phyloP scores from a whole-genome alignment of 352 stramenopile genomes.

The Phytophthora chlamydospora region DNA sequence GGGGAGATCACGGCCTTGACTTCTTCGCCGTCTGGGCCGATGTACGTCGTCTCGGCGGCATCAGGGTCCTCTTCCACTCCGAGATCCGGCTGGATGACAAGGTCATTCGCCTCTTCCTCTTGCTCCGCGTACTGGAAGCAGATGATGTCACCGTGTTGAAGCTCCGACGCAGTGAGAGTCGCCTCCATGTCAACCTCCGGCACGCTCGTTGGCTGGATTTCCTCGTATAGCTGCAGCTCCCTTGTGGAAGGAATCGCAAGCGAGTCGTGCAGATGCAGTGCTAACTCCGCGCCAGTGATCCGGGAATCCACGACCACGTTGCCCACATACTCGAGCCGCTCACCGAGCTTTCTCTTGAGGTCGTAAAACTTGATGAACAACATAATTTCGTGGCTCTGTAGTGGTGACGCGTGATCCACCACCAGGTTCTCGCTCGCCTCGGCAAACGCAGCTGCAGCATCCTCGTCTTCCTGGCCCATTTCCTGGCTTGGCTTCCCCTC shows the following conservation, averaged over 20 bases:
- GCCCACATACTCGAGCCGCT: constrained; percentile 81
- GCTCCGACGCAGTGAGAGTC: constrained; percentile 57
- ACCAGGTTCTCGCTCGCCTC: constrained; percentile 11
- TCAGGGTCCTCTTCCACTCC: constrained; percentile 36
- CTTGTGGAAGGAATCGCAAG: constrained; percentile 54
- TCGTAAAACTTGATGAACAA: constrained; percentile 90
- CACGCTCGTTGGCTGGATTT: constrained; percentile 72
- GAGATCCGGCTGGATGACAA: constrained; percentile 27
- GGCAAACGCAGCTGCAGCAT: constrained; percentile 13
- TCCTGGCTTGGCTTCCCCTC: constrained; percentile 25
- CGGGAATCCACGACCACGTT: constrained; percentile 77
- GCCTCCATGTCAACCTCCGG: constrained; percentile 57
- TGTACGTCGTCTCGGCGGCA: constrained; percentile 26
- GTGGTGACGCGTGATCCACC: constrained; percentile 20
- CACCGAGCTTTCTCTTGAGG: constrained; percentile 52
- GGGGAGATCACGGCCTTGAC: constrained; percentile 25
- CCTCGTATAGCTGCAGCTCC: constrained; percentile 77
- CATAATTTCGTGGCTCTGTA: constrained; percentile 63
- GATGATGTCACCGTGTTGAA: constrained; percentile 87
- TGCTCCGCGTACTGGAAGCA: constrained; percentile 74
- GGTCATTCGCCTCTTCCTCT: constrained; percentile 25
- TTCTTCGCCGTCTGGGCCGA: constrained; percentile 35
- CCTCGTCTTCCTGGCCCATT: constrained; percentile 27
- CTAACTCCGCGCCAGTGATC: constrained; percentile 60
- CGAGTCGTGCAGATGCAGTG: constrained; percentile 54